Evolutionary conservation across 2,329 filamentous ascomycete genomes (phyloP).

Genomic region (Colletotrichum tabaci): DNA sequence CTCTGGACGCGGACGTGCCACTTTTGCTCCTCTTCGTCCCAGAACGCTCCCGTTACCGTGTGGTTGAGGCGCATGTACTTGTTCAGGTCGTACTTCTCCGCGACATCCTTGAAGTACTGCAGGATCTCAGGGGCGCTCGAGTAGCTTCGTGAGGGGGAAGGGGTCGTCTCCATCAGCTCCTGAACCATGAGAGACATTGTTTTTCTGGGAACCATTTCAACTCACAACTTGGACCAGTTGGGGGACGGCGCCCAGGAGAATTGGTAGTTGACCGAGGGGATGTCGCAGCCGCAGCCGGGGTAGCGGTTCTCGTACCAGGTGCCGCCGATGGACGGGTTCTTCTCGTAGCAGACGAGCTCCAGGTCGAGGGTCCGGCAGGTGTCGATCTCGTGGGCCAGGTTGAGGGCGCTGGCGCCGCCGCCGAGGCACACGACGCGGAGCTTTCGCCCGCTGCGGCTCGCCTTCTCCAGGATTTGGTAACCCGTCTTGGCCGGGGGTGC

Average conservation of each 20-base stretch:
- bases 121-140: constrained; percentile 46
- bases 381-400: constrained; percentile 47
- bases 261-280: constrained; percentile 46
- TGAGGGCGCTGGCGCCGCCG: constrained; percentile 50
- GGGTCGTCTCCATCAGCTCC: too few species aligned
- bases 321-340: constrained; percentile 47
- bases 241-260: constrained; percentile 38
- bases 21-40: constrained; percentile 45
- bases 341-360: constrained; percentile 48
- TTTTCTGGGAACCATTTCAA: not conserved
- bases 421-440: constrained; percentile 50
- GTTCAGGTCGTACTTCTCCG: constrained; percentile 45
- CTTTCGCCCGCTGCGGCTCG: constrained; percentile 45
- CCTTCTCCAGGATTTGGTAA: constrained; percentile 47
- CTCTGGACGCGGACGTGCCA: constrained; percentile 43
- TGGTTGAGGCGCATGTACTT: constrained; percentile 45
- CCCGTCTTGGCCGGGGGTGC: constrained; percentile 22
- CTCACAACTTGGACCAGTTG: constrained; percentile 33
- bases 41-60: constrained; percentile 42
- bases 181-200: too few species aligned
- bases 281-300: constrained; percentile 46
- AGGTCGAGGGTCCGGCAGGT: constrained; percentile 43
- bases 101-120: constrained; percentile 46
- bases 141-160: constrained; percentile 13
- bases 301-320: constrained; percentile 48